These are phyloP conservation scores for Cantharellus cinnabarinus DNA, from an alignment of 768 basidiomycete species.

Conservation along the genomic window DNA sequence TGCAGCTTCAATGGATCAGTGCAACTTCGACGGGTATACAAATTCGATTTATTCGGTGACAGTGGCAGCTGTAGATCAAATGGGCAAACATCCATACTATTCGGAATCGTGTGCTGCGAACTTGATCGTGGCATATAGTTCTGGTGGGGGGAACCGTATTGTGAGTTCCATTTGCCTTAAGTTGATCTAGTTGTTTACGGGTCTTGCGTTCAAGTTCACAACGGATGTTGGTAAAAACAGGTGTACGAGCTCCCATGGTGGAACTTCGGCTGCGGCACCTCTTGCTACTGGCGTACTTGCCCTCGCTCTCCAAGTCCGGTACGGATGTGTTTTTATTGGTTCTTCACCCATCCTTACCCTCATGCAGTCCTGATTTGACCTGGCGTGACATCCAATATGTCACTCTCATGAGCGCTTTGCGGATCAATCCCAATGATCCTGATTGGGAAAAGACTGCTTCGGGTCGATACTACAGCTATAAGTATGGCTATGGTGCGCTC, in stretches of 20 bases:
- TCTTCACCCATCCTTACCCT: neutral
- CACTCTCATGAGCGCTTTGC: constrained; percentile 50
- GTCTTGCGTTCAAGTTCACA: constrained; percentile 45
- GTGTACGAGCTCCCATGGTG: constrained; percentile 73
- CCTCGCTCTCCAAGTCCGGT: constrained; percentile 75
- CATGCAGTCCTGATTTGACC: constrained; percentile 63
- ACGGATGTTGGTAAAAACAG: constrained; percentile 76
- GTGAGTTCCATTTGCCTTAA: constrained; percentile 27
- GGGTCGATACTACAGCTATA: constrained; percentile 61
- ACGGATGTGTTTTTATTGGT: constrained; percentile 10
- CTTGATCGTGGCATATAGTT: constrained; percentile 89
- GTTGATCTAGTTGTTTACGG: neutral
- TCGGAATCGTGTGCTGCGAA: constrained; percentile 97
- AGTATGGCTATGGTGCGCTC: constrained; percentile 85
- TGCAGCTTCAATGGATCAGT: constrained; percentile 77
- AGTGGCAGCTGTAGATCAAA: constrained; percentile 84
- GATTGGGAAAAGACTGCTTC: constrained; percentile 77
- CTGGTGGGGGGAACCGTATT: constrained; percentile 82
- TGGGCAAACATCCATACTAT: constrained; percentile 88
- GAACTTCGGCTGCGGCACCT: constrained; percentile 94
- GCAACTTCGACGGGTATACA: constrained; percentile 98
- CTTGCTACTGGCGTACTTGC: constrained; percentile 90
- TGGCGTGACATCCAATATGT: constrained; percentile 96
- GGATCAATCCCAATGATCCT: constrained; percentile 73
- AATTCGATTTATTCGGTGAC: constrained; percentile 95